phyloP scores from a whole-genome alignment of 176 grass and related monocot genomes.

The Oryza australiensis region DNA sequence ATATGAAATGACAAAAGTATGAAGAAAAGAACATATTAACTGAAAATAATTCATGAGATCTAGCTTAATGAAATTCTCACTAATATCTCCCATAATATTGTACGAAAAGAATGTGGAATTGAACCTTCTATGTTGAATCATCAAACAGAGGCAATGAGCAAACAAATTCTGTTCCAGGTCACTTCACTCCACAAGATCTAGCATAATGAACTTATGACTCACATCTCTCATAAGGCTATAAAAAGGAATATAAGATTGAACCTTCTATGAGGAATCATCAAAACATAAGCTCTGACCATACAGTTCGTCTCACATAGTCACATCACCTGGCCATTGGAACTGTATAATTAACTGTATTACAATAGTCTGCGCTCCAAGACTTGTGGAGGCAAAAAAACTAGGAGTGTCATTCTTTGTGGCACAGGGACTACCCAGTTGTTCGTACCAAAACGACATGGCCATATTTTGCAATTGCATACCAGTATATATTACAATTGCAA shows the following conservation, averaged over 20 bases:
- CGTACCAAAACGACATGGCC: not conserved
- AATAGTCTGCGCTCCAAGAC: not conserved
- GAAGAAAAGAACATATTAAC: not conserved
- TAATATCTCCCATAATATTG: not conserved
- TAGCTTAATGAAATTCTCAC: not conserved
- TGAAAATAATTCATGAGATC: conserved; percentile 3
- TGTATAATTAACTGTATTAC: not conserved
- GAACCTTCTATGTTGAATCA: not conserved
- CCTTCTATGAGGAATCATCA: not conserved
- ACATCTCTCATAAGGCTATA: not conserved
- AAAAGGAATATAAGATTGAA: not conserved
- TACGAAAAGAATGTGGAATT: conserved; percentile 8
- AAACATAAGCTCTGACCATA: not conserved
- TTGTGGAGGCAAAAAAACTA: not conserved
- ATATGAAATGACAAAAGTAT: not conserved
- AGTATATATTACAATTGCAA: not conserved
- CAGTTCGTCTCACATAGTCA: not conserved
- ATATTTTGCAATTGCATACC: not conserved
- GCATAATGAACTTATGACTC: not conserved
- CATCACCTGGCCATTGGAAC: not conserved
- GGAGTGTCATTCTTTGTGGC: not conserved
- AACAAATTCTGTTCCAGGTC: not conserved
- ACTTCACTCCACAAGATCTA: not conserved
- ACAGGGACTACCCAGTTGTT: not conserved
- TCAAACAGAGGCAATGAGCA: not conserved